A percentile compares a stretch with the other conserved stretches of the same genome.
phyloP scores from a whole-genome alignment of 768 basidiomycete genomes.

The Macrocybe gigantea region DNA sequence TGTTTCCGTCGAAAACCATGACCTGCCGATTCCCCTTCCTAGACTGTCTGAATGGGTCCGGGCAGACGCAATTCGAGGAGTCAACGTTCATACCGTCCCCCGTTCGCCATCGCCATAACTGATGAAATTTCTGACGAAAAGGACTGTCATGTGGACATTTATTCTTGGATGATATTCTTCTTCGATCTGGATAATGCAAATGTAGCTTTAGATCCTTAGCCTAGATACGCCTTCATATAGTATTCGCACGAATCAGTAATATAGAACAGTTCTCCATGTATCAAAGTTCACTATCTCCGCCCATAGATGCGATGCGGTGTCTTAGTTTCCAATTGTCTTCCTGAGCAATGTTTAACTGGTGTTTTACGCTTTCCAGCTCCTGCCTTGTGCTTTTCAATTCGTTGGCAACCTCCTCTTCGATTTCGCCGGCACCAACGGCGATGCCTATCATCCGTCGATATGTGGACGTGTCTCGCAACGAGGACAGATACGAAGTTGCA shows the following conservation, averaged over 20 bases:
- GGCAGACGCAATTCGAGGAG: constrained; percentile 30
- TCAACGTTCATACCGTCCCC: constrained; percentile 14
- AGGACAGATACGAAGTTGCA: neutral
- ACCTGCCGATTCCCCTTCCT: constrained; percentile 52
- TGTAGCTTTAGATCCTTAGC: too few species aligned
- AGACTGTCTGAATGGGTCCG: constrained; percentile 46
- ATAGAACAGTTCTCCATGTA: too few species aligned
- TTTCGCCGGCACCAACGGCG: constrained; percentile 67
- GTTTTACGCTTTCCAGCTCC: constrained; percentile 38
- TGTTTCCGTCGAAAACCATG: constrained; percentile 34
- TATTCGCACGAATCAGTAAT: too few species aligned
- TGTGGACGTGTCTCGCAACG: neutral
- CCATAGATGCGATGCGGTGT: constrained; percentile 15
- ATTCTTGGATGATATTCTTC: too few species aligned
- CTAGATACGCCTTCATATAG: too few species aligned
- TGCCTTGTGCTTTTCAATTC: constrained; percentile 42
- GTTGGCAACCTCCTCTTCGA: constrained; percentile 49
- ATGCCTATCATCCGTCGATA: constrained; percentile 42
- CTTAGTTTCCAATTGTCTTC: constrained; percentile 53
- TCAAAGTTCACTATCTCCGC: too few species aligned
- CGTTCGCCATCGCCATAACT: constrained; percentile 11
- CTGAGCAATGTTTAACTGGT: constrained; percentile 36
- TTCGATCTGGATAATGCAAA: too few species aligned
- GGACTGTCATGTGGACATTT: too few species aligned
- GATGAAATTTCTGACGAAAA: neutral